phyloP scores from a whole-genome alignment of 768 basidiomycete genomes.

The Strobilomyces echinocephalus region DNA sequence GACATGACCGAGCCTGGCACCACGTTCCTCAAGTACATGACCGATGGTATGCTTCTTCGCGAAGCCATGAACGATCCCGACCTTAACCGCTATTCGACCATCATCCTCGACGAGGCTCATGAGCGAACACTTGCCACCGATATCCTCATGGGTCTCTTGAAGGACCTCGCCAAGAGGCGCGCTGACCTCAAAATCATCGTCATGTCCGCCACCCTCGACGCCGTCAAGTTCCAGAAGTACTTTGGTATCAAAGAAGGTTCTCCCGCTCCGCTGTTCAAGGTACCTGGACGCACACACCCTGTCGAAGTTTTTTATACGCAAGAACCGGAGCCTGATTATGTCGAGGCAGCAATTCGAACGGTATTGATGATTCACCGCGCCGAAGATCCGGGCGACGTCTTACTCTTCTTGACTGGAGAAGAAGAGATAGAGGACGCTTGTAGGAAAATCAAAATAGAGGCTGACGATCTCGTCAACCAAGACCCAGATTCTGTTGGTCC shows the following conservation, averaged over 20 bases:
- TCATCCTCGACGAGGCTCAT: constrained; percentile 98
- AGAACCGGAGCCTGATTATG: constrained; percentile 91
- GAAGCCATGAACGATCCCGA: constrained; percentile 97
- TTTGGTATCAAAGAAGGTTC: constrained; percentile 49
- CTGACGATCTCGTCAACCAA: constrained; percentile 72
- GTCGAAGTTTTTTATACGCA: constrained; percentile 95
- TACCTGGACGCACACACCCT: constrained; percentile 90
- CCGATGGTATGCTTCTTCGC: constrained; percentile 97
- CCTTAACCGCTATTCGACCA: constrained; percentile 87
- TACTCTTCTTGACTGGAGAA: constrained; percentile 96
- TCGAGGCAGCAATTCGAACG: constrained; percentile 93
- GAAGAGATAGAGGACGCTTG: constrained; percentile 98
- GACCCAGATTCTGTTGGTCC: constrained; percentile 79
- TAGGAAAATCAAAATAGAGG: constrained; percentile 86
- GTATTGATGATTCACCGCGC: constrained; percentile 97
- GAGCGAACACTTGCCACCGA: constrained; percentile 97
- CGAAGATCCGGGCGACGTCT: constrained; percentile 87
- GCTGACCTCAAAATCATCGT: constrained; percentile 92
- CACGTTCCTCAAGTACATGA: constrained; percentile 99
- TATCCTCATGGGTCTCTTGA: constrained; percentile 96
- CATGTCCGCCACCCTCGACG: constrained; percentile 98
- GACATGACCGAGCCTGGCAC: constrained; percentile 75
- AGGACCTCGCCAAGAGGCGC: constrained; percentile 73
- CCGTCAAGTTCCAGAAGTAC: constrained; percentile 95
- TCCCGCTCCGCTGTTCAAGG: constrained; percentile 78